phyloP scores from a whole-genome alignment of 805 yeast species.

The Naumovozyma castellii region DNA sequence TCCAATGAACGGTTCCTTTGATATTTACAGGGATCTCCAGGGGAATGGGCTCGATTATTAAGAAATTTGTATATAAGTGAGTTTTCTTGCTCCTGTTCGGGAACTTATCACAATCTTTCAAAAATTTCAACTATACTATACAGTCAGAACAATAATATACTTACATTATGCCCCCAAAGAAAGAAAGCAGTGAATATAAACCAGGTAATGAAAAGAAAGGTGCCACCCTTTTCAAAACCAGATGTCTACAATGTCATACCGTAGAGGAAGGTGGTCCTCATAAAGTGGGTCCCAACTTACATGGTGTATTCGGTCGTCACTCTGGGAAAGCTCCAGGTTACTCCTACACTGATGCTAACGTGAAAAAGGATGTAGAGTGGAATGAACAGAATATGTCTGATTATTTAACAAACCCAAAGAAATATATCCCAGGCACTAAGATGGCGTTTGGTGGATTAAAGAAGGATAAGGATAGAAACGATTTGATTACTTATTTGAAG shows the following conservation, averaged over 20 bases:
- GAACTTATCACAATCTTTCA: too few relatives aligned
- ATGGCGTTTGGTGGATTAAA: constrained; percentile 99
- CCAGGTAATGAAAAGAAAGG: constrained; percentile 80
- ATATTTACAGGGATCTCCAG: background rate
- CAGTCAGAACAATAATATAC: background rate
- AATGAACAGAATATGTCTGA: constrained; percentile 78
- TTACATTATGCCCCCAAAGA: background rate
- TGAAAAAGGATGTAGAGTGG: constrained; percentile 90
- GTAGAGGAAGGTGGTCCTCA: constrained; percentile 91
- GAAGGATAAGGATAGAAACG: constrained; percentile 98
- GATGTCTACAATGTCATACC: constrained; percentile 99
- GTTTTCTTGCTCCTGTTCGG: background rate
- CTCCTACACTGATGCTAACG: constrained; percentile 97
- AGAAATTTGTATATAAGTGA: too few relatives aligned
- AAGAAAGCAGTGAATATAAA: constrained; percentile 7
- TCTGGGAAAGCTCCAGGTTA: constrained; percentile 89
- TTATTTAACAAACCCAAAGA: constrained; percentile 99
- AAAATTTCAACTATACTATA: too few relatives aligned
- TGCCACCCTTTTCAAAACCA: constrained; percentile 95
- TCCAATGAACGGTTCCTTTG: background rate
- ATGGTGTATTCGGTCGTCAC: constrained; percentile 86
- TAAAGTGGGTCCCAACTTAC: constrained; percentile 98
- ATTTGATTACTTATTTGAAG: constrained; percentile 77
- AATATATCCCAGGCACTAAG: constrained; percentile 99
- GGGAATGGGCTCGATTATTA: too few relatives aligned